A percentile compares a stretch with the other conserved stretches of the same genome.
Conservation (phyloP, 768 basidiomycete genomes). For the Thelephora aurantiotincta region DNA sequence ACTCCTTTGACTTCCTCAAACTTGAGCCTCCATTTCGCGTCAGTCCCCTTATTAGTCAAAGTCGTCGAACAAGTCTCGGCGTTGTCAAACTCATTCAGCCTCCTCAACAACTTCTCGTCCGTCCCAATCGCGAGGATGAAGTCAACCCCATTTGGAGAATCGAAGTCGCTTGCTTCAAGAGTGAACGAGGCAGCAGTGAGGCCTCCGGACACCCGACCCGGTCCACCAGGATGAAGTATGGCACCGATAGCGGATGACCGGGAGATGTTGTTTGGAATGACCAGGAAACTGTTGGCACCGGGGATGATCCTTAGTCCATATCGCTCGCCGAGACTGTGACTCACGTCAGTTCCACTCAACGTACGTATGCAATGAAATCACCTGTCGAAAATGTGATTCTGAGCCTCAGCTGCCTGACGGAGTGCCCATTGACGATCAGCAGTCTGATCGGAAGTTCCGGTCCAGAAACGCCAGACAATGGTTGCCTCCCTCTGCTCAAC, state of each 20-base stretch:
- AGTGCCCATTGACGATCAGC: slow-evolving; percentile 70
- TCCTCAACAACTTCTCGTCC: slow-evolving; percentile 66
- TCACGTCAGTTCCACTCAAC: not conserved
- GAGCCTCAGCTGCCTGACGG: slow-evolving; percentile 79
- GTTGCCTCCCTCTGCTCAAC: slow-evolving; percentile 76
- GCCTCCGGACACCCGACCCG: slow-evolving; percentile 23
- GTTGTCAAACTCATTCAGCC: slow-evolving; percentile 61
- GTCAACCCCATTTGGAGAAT: slow-evolving; percentile 28
- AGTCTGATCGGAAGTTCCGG: slow-evolving; percentile 23
- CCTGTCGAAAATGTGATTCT: slow-evolving; percentile 85
- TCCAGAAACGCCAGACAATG: slow-evolving; percentile 80
- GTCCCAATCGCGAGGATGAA: slow-evolving; percentile 54
- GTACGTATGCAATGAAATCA: slow-evolving; percentile 8
- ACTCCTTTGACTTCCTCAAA: slow-evolving; percentile 21
- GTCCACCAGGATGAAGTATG: slow-evolving; percentile 55
- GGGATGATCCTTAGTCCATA: slow-evolving; percentile 78
- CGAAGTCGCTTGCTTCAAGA: slow-evolving; percentile 20
- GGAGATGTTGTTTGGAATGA: slow-evolving; percentile 72
- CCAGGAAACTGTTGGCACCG: slow-evolving; percentile 65
- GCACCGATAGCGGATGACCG: slow-evolving; percentile 73
- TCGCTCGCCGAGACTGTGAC: slow-evolving; percentile 58
- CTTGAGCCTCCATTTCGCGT: slow-evolving; percentile 54
- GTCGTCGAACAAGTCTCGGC: slow-evolving; percentile 65
- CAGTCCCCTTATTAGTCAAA: slow-evolving; percentile 53
- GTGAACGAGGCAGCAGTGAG: slow-evolving; percentile 28